Percentiles rank a stretch among this genome's conserved stretches.
phyloP scores from a whole-genome alignment of 1,284 basidiomycete species.

The Apiotrichum mycotoxinovorans region DNA sequence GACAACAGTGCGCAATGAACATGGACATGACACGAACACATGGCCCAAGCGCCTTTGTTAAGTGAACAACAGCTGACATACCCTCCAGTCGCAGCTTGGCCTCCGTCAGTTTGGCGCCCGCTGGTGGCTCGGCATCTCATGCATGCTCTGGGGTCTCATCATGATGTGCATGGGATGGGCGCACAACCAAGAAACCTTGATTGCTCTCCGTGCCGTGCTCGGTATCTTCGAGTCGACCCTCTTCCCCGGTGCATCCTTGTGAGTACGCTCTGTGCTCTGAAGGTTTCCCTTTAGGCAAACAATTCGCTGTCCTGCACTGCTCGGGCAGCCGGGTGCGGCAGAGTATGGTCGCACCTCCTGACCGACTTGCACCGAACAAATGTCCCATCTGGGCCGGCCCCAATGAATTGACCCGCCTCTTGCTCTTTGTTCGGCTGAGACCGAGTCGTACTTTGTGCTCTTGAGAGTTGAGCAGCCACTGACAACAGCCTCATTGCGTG shows the following conservation, averaged over 20 bases:
- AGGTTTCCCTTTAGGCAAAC: no score
- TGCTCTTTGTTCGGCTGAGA: no score
- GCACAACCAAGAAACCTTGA: conserved; percentile 39
- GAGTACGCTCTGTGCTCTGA: neutral
- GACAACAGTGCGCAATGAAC: no score
- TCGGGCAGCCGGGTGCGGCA: no score
- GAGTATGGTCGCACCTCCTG: no score
- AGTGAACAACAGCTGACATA: neutral
- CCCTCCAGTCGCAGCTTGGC: conserved; percentile 20
- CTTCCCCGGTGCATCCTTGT: conserved; percentile 46
- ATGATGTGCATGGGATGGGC: conserved; percentile 48
- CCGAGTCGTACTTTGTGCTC: neutral
- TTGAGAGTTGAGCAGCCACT: neutral
- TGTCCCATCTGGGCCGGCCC: no score
- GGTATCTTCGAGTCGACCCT: conserved; percentile 47
- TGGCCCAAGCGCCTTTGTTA: neutral
- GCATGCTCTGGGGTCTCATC: conserved; percentile 45
- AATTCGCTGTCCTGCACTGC: no score
- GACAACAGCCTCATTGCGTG: conserved; percentile 42
- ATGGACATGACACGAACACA: no score
- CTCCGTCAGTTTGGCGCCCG: conserved; percentile 21
- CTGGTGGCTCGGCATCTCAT: conserved; percentile 14
- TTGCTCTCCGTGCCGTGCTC: conserved; percentile 47
- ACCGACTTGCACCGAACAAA: no score
- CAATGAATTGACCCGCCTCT: no score